Base-by-base conservation (phyloP, 257 asterid genomes). In the Primulina tabacum region DNA sequence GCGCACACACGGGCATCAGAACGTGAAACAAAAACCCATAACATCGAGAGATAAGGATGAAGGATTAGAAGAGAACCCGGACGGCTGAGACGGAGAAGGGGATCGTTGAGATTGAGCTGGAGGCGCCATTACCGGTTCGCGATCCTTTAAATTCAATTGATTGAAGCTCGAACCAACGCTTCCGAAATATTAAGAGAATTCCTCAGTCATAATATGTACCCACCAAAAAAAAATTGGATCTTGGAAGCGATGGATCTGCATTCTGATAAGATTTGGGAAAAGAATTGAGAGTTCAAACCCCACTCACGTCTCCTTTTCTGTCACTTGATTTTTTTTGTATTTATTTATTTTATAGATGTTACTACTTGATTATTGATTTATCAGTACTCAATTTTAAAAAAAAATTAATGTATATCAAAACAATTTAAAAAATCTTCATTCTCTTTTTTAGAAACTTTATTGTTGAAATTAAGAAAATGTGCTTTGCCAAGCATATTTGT, bases 1-100 rank as follows among this genome's bases (percentile, higher is more conserved):
- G 2, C 20, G 6, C n/a, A 64, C 67, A 60, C 58, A 64, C 34
- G 60, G 8, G 17, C 2, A 73, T 35, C 58, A 0, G 7, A 6
- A 60, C 2, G 29, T 5, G 26, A 35, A 16, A 5, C 8, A 1
- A 14, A 61, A 50, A 57, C 35, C 28, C 10, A 34, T 6, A 43
- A 9, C 7, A 70, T 5, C 50, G 0, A 53, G 58, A 52, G 34
- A 60, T 35, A 67, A 24, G 20, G 35, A 47, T 38, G 6, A 8
- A 65, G 60, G 61, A 79, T 58, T 29, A 38, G 60, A 32, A 61
- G 24, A 62, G 34, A 79, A 94, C 99, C 99, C 99, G 26, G 99
- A 94, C 7, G 99, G 99, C 81, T 94, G 99, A 78, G 99, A 94
- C 65, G 99, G 97, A 57, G 99, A 94, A 74, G 93, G 81, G 56